phyloP scores from a whole-genome alignment of 2,329 filamentous ascomycete species.

The Colletotrichum australisinense region DNA sequence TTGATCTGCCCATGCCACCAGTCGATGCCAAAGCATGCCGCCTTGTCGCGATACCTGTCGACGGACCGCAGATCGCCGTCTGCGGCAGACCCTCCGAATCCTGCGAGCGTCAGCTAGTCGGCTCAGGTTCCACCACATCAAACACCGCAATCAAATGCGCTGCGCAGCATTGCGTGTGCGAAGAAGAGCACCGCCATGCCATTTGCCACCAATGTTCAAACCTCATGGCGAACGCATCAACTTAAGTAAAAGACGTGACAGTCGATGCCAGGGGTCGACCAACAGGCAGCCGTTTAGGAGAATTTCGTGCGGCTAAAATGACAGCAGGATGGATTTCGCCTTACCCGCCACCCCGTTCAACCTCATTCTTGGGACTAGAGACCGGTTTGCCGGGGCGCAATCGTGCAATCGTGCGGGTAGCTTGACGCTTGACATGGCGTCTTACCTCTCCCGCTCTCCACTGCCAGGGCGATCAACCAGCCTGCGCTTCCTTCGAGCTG shows the following conservation, averaged over 20 bases:
- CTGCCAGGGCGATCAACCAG: slow-evolving; percentile 6
- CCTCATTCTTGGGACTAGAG: neutral
- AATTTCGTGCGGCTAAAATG: neutral
- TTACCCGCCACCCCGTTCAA: slow-evolving; percentile 20
- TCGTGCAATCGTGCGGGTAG: slow-evolving; percentile 14
- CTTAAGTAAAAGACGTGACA: neutral
- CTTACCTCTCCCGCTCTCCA: slow-evolving; percentile 16
- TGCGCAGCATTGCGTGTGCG: neutral
- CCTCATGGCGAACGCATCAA: neutral
- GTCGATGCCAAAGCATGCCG: too few species aligned
- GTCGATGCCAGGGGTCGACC: neutral
- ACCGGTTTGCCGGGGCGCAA: slow-evolving; percentile 24
- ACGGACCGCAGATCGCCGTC: neutral
- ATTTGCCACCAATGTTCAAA: neutral
- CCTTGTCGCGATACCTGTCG: neutral
- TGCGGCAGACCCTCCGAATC: neutral
- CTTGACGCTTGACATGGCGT: neutral
- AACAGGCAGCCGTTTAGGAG: slow-evolving; percentile 9
- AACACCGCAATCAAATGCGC: neutral
- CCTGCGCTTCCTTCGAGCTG: neutral
- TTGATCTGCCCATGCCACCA: too few species aligned
- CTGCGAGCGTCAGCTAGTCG: neutral
- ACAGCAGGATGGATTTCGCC: neutral
- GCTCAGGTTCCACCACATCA: neutral
- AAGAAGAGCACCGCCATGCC: neutral